phyloP scores from a whole-genome alignment of 2,329 filamentous ascomycete species.

The Aspergillus tubingensis region DNA sequence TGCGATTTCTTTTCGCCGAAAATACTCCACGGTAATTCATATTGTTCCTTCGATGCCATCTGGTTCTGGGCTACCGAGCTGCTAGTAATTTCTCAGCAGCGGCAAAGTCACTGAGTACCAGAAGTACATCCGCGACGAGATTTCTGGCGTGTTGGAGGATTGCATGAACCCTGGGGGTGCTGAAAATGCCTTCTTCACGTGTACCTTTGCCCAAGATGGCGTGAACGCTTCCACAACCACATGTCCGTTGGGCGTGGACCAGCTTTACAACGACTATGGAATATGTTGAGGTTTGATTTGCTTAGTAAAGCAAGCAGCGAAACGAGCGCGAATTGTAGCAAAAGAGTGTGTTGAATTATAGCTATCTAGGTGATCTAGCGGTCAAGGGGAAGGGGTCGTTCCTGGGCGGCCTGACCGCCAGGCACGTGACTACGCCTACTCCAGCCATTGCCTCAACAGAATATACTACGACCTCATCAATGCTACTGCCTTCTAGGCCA shows the following conservation, averaged over 20 bases:
- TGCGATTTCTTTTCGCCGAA: too few species aligned
- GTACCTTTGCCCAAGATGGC: not conserved
- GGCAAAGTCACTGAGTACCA: constrained; percentile 3
- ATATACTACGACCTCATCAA: not conserved
- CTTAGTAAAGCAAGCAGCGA: too few species aligned
- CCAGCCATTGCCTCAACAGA: too few species aligned
- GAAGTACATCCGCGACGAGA: not conserved
- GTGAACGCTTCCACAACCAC: not conserved
- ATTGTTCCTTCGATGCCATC: too few species aligned
- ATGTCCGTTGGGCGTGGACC: not conserved
- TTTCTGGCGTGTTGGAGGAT: not conserved
- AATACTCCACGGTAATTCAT: too few species aligned
- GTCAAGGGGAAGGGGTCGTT: too few species aligned
- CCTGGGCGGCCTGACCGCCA: too few species aligned
- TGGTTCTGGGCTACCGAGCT: too few species aligned
- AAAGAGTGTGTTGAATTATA: too few species aligned
- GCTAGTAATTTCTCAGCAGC: not conserved
- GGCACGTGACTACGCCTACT: too few species aligned
- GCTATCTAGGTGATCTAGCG: too few species aligned
- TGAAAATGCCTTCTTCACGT: not conserved
- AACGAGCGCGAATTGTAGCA: too few species aligned
- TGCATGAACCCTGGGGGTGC: not conserved
- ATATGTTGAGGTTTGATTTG: not conserved
- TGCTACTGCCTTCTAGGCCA: constrained; percentile 3
- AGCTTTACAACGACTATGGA: constrained; percentile 1